Evolutionary conservation across 495 filamentous ascomycete genomes (phyloP).

Genomic region (Penicillium verhagenii): DNA sequence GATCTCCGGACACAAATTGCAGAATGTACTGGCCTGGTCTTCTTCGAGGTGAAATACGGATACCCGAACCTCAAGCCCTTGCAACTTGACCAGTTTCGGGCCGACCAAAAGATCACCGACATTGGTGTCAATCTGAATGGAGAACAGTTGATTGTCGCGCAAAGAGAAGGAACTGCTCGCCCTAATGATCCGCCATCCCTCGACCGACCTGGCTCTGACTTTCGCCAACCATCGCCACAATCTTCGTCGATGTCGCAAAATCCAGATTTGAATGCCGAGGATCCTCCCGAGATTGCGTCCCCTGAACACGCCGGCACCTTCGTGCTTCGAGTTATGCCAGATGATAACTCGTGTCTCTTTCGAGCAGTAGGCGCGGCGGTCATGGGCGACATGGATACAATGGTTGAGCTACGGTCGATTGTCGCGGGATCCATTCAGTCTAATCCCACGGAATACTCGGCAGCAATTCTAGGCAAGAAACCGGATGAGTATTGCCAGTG

Average conservation of each 20-base stretch:
- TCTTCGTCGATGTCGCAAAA: conserved; percentile 21
- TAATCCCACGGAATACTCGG: conserved; percentile 67
- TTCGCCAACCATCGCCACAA: conserved; percentile 17
- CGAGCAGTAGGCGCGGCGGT: conserved; percentile 81
- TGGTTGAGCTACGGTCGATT: conserved; percentile 74
- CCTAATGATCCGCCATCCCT: conserved; percentile 20
- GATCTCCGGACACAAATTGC: conserved; percentile 59
- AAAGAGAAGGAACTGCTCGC: conserved; percentile 33
- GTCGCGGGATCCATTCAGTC: conserved; percentile 77
- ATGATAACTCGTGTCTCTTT: conserved; percentile 95
- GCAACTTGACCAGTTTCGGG: conserved; percentile 50
- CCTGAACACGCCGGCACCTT: conserved; percentile 61
- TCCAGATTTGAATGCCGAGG: conserved; percentile 32
- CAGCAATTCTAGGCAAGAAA: conserved; percentile 72
- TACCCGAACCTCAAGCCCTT: conserved; percentile 74
- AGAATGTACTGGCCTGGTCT: conserved; percentile 48
- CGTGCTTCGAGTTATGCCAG: conserved; percentile 91
- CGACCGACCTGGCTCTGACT: conserved; percentile 18
- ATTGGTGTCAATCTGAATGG: conserved; percentile 71
- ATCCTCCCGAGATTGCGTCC: conserved; percentile 70
- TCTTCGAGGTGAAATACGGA: conserved; percentile 80
- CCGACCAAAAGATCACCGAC: conserved; percentile 48
- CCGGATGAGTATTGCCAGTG: conserved; percentile 80
- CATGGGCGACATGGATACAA: conserved; percentile 67
- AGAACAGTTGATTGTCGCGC: conserved; percentile 73